phyloP scores from a whole-genome alignment of 2,329 filamentous ascomycete genomes.

The Fusarium pininemorale region DNA sequence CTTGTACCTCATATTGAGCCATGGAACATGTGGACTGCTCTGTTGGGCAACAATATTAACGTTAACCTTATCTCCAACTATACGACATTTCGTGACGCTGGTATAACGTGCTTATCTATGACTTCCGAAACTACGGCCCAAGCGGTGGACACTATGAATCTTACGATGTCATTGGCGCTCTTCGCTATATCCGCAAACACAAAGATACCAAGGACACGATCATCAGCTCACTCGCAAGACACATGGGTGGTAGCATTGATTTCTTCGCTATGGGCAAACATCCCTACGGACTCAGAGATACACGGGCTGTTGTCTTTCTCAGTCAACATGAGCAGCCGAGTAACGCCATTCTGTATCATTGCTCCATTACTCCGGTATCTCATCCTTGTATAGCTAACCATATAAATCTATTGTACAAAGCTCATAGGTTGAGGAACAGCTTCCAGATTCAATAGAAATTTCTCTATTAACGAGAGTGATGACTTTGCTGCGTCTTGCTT shows the following conservation, averaged over 20 bases:
- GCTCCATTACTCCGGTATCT: accelerated
- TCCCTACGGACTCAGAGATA: neutral
- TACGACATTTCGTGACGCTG: neutral
- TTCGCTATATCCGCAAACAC: neutral
- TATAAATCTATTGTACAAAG: neutral
- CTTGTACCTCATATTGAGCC: neutral
- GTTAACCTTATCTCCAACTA: neutral
- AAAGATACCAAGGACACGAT: neutral
- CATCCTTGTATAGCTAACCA: no score
- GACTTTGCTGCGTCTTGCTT: no score
- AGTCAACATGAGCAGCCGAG: neutral
- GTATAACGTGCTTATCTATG: neutral
- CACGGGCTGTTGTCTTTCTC: neutral
- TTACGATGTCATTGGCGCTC: neutral
- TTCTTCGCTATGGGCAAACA: neutral
- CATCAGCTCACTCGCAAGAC: neutral
- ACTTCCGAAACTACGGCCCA: neutral
- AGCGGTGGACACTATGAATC: neutral
- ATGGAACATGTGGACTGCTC: neutral
- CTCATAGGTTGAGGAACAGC: no score
- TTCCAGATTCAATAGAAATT: neutral
- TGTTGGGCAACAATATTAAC: neutral
- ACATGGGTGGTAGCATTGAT: neutral
- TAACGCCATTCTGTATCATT: neutral
- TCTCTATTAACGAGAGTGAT: neutral